phyloP scores from a whole-genome alignment of 495 filamentous ascomycete species.

The Oleoguttula mirabilis region DNA sequence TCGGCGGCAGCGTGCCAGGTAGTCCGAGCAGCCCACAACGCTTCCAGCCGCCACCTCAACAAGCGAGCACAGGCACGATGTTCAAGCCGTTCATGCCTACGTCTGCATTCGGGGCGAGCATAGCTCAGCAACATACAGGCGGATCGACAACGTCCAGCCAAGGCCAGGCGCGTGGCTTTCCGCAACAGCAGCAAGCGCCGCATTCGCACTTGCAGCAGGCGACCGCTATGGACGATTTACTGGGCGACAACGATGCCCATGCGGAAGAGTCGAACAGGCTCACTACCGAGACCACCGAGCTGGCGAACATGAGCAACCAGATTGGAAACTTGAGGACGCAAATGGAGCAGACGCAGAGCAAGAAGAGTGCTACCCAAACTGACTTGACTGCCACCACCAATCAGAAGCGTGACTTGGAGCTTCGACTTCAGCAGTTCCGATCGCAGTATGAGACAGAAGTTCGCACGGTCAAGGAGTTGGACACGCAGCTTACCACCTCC shows the following conservation, averaged over 20 bases:
- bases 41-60: conserved; percentile 23
- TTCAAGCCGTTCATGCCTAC: conserved; percentile 89
- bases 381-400: conserved; percentile 63
- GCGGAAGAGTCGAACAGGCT: conserved; percentile 80
- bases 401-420: conserved; percentile 87
- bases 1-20: conserved; percentile 37
- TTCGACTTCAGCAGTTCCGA: conserved; percentile 69
- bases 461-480: conserved; percentile 66
- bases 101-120: conserved; percentile 74
- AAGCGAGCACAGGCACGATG: conserved; percentile 35
- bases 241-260: conserved; percentile 66
- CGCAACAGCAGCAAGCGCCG: conserved; percentile 35
- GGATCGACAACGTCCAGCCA: conserved; percentile 43
- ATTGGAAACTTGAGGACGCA: conserved; percentile 80
- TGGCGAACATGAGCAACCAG: conserved; percentile 95
- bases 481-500: conserved; percentile 65
- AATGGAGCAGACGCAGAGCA: conserved; percentile 80
- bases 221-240: conserved; percentile 63
- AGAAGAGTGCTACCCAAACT: conserved; percentile 63
- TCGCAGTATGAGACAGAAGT: conserved; percentile 87
- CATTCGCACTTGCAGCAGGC: conserved; percentile 3
- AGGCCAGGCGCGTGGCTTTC: conserved; percentile 19
- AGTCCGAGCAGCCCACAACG: conserved; percentile 39
- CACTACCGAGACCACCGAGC: conserved; percentile 75
- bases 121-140: conserved; percentile 69